Percentiles rank a stretch among this genome's conserved stretches.
Evolutionary conservation across 768 basidiomycete species (phyloP).

Genomic region (Clitopilus hobsonii): DNA sequence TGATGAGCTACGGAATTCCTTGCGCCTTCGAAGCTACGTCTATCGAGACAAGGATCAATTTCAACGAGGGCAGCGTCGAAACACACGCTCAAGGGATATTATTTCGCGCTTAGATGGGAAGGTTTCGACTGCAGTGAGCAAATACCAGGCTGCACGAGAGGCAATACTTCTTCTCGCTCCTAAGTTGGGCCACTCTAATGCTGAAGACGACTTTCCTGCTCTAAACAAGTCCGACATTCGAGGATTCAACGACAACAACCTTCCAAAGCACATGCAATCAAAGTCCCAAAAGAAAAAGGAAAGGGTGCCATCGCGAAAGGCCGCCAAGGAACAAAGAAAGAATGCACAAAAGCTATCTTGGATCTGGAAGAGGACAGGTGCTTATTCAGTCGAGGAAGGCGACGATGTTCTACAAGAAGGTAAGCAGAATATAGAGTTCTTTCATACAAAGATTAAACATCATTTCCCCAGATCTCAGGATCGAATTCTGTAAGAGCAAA

Average conservation of each 20-base stretch:
- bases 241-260: background rate
- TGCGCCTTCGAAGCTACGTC: constrained; percentile 6
- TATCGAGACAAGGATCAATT: constrained; percentile 9
- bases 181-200: background rate
- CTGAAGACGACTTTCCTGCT: background rate
- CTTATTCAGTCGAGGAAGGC: background rate
- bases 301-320: background rate
- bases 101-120: constrained; percentile 3
- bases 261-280: background rate
- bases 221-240: constrained; percentile 2
- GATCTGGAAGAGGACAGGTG: constrained; percentile 6
- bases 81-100: constrained; percentile 6
- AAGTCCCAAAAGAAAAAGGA: too few relatives aligned
- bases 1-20: constrained; percentile 4
- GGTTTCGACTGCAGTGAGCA: constrained; percentile 1
- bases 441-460: background rate
- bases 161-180: background rate
- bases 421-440: background rate
- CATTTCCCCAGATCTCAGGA: background rate
- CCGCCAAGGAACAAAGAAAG: background rate
- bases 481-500: constrained; percentile 4
- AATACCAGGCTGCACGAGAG: constrained; percentile 4
- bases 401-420: constrained; percentile 1
- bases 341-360: constrained; percentile 5
- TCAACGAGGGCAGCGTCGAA: constrained; percentile 7